phyloP scores from a whole-genome alignment of 768 basidiomycete genomes.

The Porphyrellus cyaneotinctus region DNA sequence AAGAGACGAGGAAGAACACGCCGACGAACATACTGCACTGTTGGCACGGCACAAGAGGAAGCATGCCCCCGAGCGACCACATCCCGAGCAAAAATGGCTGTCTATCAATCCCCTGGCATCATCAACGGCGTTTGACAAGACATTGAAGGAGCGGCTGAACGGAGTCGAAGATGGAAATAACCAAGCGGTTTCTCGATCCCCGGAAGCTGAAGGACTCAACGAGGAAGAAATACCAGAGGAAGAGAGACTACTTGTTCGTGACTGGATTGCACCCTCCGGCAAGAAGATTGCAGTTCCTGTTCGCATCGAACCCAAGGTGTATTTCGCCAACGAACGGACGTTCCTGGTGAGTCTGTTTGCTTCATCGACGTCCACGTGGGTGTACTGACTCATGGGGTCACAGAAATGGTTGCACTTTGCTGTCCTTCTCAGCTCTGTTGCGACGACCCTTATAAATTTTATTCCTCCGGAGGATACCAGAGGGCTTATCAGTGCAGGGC shows the following conservation, averaged over 20 bases:
- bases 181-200: conserved; percentile 16
- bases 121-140: conserved; percentile 79
- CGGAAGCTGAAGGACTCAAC: conserved; percentile 34
- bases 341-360: conserved; percentile 67
- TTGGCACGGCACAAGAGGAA: conserved; percentile 27
- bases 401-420: conserved; percentile 90
- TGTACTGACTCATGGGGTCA: neutral
- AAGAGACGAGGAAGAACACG: conserved; percentile 29
- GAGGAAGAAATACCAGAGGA: conserved; percentile 37
- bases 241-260: conserved; percentile 57
- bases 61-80: conserved; percentile 14
- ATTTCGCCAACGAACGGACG: conserved; percentile 93
- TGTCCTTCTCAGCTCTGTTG: conserved; percentile 84
- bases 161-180: conserved; percentile 29
- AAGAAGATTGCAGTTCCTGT: conserved; percentile 92
- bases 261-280: conserved; percentile 76
- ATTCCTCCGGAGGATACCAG: conserved; percentile 62
- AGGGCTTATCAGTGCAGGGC: conserved; percentile 80
- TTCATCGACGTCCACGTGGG: neutral
- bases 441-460: conserved; percentile 88
- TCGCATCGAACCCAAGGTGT: conserved; percentile 97
- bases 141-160: conserved; percentile 63
- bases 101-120: conserved; percentile 87
- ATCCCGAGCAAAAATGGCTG: conserved; percentile 34
- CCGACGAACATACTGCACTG: conserved; percentile 38